A percentile compares a stretch with the other conserved stretches of the same genome.
Evolutionary conservation across 108 stramenopile genomes (phyloP).

Genomic region (Skeletonema tropicum): DNA sequence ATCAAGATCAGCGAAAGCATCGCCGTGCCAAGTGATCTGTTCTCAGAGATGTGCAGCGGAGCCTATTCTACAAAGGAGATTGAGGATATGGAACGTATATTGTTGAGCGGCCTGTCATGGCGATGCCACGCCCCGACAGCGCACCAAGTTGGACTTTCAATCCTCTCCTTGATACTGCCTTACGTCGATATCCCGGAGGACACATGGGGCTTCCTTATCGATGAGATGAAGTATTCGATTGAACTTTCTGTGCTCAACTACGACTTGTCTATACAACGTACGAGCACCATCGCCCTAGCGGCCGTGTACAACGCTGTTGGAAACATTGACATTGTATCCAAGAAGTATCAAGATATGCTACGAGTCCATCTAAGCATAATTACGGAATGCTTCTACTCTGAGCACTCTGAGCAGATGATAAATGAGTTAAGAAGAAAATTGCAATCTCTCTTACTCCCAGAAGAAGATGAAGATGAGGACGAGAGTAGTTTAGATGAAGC

Average conservation of each 20-base stretch:
- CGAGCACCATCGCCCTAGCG: conserved; percentile 49
- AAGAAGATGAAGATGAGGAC: no score
- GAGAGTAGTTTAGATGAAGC: no score
- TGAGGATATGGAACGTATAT: conserved; percentile 11
- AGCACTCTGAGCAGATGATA: no score
- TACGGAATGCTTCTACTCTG: no score
- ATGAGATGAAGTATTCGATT: conserved; percentile 32
- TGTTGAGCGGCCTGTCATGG: conserved; percentile 61
- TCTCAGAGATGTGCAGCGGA: conserved; percentile 63
- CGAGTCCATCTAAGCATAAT: no score
- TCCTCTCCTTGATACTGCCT: no score
- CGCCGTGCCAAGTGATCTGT: conserved; percentile 61
- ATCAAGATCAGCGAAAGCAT: conserved; percentile 52
- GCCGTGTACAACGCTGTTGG: conserved; percentile 52
- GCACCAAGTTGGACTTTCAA: no score
- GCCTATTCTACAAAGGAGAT: conserved; percentile 51
- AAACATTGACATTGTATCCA: neutral
- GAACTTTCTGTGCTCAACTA: conserved; percentile 45
- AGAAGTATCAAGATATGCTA: no score
- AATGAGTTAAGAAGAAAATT: no score
- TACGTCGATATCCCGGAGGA: neutral
- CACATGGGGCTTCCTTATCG: no score
- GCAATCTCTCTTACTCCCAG: no score
- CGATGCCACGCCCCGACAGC: conserved; percentile 62
- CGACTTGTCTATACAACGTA: conserved; percentile 19